Conservation (phyloP, 139 green algal genomes). For the Raphidocelis subcapitata region DNA sequence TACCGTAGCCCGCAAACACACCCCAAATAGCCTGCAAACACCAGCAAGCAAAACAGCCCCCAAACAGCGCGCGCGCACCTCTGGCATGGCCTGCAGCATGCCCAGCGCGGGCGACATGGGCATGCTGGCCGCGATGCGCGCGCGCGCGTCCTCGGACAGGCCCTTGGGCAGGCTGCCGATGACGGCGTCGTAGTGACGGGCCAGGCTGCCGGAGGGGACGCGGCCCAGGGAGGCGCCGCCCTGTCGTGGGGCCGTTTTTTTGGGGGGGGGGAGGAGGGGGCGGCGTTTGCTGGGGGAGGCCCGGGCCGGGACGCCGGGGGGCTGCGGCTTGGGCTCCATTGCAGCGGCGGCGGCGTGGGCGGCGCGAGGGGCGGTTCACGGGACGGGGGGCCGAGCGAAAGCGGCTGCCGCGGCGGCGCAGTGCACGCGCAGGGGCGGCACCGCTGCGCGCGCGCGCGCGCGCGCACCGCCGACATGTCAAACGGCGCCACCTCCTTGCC, state of each 20-base stretch:
- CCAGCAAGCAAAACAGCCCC: no score
- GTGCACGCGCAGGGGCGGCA: no score
- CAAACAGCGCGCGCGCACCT: no score
- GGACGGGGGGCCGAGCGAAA: no score
- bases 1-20: no score
- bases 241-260: background rate
- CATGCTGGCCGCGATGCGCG: conserved; percentile 46
- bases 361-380: no score
- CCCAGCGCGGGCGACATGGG: conserved; percentile 58
- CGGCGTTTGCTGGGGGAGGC: background rate
- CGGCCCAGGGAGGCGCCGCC: background rate
- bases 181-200: conserved; percentile 62
- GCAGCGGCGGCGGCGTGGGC: background rate
- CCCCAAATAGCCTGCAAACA: no score
- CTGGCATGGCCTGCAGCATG: conserved; percentile 39
- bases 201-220: conserved; percentile 7
- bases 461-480: conserved; percentile 23
- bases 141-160: conserved; percentile 53
- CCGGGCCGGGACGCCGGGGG: background rate
- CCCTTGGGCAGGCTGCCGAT: conserved; percentile 75
- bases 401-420: no score
- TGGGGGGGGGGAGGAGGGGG: no score
- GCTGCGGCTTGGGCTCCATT: background rate
- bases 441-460: background rate
- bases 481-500: conserved; percentile 56